Evolutionary conservation across 768 basidiomycete species (phyloP), one percentile per base, ranked within the genome.

Genomic region (Tricholoma sp.): DNA sequence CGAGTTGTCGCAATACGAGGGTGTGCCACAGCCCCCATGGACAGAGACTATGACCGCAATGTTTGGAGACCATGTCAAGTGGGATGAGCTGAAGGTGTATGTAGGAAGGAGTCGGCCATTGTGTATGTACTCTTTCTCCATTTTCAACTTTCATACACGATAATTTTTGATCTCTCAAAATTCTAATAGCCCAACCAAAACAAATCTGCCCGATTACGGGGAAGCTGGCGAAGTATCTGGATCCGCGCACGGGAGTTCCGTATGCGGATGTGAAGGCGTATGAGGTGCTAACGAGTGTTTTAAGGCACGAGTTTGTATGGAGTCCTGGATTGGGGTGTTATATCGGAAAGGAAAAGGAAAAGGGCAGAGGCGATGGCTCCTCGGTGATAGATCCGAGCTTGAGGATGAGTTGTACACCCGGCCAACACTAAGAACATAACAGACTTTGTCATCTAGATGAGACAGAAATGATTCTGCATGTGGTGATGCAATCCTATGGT

Each of bases 1-100:
- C 64, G 87, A 89, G 61, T 61, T 77, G 2, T 74, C 71, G 2
- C 83, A 87, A 59, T 66, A 70, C 1, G 71, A 77, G 21, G 74
- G 73, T 4, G 69, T 71, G 0, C 69, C 74, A 0, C 83, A 83
- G 57, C 86, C 88, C 0, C 65, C 70, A 0, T 88, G 89, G 88
- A 76, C 72, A 49, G 82, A 87, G 29, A 91, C 88, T 10, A 89
- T 94, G 86, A 64, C 78, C 6, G 85, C 91, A 1, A 78, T 96
- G 74, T 92, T 98, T 63, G 94, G 95, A 1, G 78, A 88, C 52
- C 88, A 95, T 62, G 86, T 87, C 8, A 79, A 86, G 50, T 98
- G 90, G 90, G 84, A 88, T 52, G 80, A 85, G 27, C 57, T 89
- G 19, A 83, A 78, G 58, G 86, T 86, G 5, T 89, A 82, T 62